Conservation (phyloP, 257 asterid genomes). For the Jacaranda copaia region DNA sequence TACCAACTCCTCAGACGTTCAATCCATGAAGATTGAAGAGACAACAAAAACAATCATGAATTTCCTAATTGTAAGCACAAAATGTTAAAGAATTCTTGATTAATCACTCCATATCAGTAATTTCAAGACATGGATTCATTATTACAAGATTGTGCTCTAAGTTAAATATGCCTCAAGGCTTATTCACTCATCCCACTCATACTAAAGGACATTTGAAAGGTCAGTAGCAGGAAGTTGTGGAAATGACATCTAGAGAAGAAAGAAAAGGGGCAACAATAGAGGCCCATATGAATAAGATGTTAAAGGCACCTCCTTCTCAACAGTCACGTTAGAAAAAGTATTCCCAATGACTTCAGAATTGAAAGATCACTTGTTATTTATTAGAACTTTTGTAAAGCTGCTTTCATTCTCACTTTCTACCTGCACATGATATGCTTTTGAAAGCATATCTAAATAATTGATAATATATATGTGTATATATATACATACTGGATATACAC, state of each 20-base stretch:
- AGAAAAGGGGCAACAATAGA: conserved; percentile 6
- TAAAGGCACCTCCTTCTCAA: conserved; percentile 24
- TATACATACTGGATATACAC: background rate
- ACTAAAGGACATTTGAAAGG: background rate
- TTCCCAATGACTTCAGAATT: conserved; percentile 38
- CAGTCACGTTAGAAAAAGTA: conserved; percentile 40
- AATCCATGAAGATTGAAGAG: no score
- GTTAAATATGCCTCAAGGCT: background rate
- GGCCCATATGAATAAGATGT: conserved; percentile 1
- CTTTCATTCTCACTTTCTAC: conserved; percentile 40
- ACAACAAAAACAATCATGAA: no score
- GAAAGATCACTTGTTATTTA: conserved; percentile 39
- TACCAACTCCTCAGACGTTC: no score
- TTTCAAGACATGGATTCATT: background rate
- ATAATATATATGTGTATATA: no score
- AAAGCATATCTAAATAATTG: conserved; percentile 35
- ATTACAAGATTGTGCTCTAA: background rate
- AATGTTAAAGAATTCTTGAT: background rate
- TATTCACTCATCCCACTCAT: background rate
- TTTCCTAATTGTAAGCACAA: background rate
- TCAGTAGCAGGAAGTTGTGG: background rate
- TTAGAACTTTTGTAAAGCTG: conserved; percentile 37
- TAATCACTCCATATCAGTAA: background rate
- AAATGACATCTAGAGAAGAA: background rate
- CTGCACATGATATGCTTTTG: conserved; percentile 56